Conservation (phyloP, 441 rosid genomes). For the Heliophila coronopifolia region DNA sequence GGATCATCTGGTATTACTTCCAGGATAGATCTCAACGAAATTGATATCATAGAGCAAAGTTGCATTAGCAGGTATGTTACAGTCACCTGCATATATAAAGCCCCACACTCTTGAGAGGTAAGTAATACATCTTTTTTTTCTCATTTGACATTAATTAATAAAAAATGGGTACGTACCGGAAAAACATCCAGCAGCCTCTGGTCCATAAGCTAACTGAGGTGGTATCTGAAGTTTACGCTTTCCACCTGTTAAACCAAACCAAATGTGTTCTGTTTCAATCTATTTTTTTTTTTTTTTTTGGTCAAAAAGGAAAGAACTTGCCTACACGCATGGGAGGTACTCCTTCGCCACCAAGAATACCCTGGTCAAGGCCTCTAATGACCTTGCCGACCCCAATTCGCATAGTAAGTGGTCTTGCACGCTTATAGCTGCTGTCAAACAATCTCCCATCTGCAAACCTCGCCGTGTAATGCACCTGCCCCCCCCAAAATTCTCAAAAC, state of each 20-base stretch:
- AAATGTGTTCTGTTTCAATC: too few relatives aligned
- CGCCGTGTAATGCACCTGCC: constrained; percentile 77
- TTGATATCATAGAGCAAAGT: constrained; percentile 80
- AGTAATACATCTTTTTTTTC: too few relatives aligned
- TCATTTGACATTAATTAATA: too few relatives aligned
- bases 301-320: constrained; percentile 31
- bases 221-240: constrained; percentile 83
- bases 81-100: constrained; percentile 83
- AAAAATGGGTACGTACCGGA: constrained; percentile 62
- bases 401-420: constrained; percentile 86
- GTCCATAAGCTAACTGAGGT: constrained; percentile 80
- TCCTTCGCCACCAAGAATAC: constrained; percentile 72
- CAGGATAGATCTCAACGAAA: constrained; percentile 61
- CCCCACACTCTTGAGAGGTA: too few relatives aligned
- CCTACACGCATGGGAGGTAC: constrained; percentile 81
- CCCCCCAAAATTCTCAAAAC: constrained; percentile 11
- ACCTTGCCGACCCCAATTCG: constrained; percentile 89
- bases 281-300: too few relatives aligned
- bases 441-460: constrained; percentile 82
- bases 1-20: constrained; percentile 63
- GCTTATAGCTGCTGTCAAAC: constrained; percentile 90
- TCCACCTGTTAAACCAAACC: constrained; percentile 47
- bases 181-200: constrained; percentile 96
- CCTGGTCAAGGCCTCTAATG: constrained; percentile 71
- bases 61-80: constrained; percentile 88